Evolutionary conservation across 306 rosid species (phyloP).

Genomic region (Inga leiocalycina): DNA sequence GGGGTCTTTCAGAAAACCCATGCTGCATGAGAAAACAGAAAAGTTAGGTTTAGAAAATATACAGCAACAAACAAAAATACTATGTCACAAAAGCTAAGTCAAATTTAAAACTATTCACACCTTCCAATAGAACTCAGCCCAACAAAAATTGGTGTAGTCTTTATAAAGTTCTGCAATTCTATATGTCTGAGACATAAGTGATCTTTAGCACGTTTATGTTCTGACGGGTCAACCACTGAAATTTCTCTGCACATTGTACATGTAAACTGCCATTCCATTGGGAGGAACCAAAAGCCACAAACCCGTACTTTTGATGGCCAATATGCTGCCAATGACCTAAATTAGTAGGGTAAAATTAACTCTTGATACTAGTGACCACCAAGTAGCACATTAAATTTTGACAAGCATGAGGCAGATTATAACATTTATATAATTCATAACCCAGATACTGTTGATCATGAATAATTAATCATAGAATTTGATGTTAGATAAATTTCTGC

Average conservation of each 20-base stretch:
- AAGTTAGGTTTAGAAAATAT: conserved; percentile 14
- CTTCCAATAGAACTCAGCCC: conserved; percentile 86
- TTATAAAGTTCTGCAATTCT: conserved; percentile 56
- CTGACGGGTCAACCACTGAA: conserved; percentile 40
- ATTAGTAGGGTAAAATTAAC: conserved; percentile 27
- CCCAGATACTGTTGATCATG: conserved; percentile 3
- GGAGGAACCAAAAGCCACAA: conserved; percentile 89
- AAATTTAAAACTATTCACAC: conserved; percentile 42
- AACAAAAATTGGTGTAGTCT: conserved; percentile 60
- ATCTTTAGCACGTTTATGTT: conserved; percentile 35
- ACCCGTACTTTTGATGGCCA: conserved; percentile 72
- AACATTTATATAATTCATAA: not conserved
- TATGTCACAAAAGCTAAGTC: conserved; percentile 18
- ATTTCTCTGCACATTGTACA: conserved; percentile 67
- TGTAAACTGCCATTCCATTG: conserved; percentile 77
- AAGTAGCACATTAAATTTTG: conserved; percentile 10
- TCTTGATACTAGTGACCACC: conserved; percentile 3
- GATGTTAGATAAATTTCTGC: not conserved
- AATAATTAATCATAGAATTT: conserved; percentile 16
- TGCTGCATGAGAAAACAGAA: conserved; percentile 56
- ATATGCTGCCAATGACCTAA: conserved; percentile 54
- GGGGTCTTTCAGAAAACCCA: conserved; percentile 75
- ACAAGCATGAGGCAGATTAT: not conserved
- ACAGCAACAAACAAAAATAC: not conserved
- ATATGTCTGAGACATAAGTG: conserved; percentile 60